These are phyloP conservation scores for Boletus pseudopeckii DNA, from an alignment of 768 basidiomycete species.

Conservation along the genomic window DNA sequence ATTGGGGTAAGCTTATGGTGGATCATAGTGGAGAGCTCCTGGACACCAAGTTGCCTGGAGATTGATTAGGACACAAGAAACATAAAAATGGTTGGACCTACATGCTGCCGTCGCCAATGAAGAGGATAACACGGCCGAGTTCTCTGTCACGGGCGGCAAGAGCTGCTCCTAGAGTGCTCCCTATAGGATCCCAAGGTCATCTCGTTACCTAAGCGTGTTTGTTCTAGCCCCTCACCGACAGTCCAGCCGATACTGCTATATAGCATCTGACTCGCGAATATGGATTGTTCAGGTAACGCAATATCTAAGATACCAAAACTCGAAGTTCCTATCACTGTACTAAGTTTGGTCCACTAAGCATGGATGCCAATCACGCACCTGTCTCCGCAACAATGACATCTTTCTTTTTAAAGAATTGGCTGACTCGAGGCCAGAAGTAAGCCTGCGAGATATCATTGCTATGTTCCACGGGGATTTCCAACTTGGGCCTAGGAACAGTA, in stretches of 20 bases:
- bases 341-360: not conserved
- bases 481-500: conserved; percentile 40
- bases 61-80: conserved; percentile 4
- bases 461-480: conserved; percentile 48
- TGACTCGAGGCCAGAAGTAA: conserved; percentile 82
- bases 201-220: not conserved
- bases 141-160: conserved; percentile 68
- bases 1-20: conserved; percentile 70
- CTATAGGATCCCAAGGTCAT: conserved; percentile 25
- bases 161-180: conserved; percentile 71
- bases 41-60: conserved; percentile 70
- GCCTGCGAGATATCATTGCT: conserved; percentile 62
- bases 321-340: conserved; percentile 51
- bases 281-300: conserved; percentile 65
- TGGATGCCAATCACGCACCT: conserved; percentile 37
- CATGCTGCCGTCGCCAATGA: conserved; percentile 83
- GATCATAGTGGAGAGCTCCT: conserved; percentile 85
- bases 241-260: conserved; percentile 95
- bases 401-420: conserved; percentile 62
- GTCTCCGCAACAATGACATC: conserved; percentile 90
- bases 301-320: conserved; percentile 84
- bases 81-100: conserved; percentile 33
- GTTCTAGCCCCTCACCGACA: conserved; percentile 48
- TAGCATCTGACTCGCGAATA: conserved; percentile 72
- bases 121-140: conserved; percentile 70